phyloP scores from a whole-genome alignment of 306 rosid species.

The Oemleria cerasiformis region DNA sequence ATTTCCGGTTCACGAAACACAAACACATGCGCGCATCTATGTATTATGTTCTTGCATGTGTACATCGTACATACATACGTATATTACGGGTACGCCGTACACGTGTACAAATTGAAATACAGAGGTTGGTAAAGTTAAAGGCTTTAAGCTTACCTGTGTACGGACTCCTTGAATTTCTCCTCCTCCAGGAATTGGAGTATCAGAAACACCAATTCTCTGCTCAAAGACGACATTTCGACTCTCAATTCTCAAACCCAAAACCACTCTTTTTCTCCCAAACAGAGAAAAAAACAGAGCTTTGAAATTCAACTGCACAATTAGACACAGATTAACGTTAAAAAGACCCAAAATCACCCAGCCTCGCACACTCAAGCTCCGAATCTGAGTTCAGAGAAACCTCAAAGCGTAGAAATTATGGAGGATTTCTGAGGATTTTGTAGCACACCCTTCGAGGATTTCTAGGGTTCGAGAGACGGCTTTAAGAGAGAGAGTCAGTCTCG shows the following conservation, averaged over 20 bases:
- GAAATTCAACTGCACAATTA: conserved; percentile 23
- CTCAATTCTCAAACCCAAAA: conserved; percentile 22
- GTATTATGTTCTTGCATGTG: background rate
- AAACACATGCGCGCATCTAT: background rate
- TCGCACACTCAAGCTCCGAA: conserved; percentile 21
- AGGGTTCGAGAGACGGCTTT: conserved; percentile 71
- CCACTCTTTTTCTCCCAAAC: background rate
- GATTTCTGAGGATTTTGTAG: conserved; percentile 18
- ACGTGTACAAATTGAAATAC: background rate
- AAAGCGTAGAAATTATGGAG: conserved; percentile 22
- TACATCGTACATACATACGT: background rate
- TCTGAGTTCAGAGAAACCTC: conserved; percentile 29
- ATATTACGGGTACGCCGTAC: background rate
- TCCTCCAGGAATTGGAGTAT: conserved; percentile 85
- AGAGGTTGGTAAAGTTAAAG: background rate
- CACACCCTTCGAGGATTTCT: conserved; percentile 47
- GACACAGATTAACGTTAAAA: conserved; percentile 22
- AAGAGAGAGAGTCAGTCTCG: conserved; percentile 47
- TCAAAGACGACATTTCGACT: conserved; percentile 58
- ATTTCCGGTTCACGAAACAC: background rate
- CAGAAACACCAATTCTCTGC: conserved; percentile 87
- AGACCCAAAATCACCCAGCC: conserved; percentile 2
- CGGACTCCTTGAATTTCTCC: conserved; percentile 71
- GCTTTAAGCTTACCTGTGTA: conserved; percentile 53
- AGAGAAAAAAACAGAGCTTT: conserved; percentile 13